Evolutionary conservation across 257 asterid genomes (phyloP).

Genomic region (Ilex aquifolium): DNA sequence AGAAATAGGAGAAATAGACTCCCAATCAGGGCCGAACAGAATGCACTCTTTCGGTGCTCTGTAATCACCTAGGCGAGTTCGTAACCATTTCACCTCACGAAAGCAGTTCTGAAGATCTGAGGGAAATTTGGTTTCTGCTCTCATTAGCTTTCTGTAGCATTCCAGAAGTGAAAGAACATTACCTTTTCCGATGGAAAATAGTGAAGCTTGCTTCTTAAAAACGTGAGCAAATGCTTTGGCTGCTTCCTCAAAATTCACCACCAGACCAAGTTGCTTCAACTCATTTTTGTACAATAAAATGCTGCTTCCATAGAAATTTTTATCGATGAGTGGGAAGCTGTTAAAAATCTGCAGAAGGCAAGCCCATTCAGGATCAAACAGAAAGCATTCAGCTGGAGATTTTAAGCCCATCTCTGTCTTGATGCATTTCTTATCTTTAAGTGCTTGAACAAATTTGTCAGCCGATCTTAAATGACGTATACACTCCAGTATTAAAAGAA

Average conservation of each 20-base stretch:
- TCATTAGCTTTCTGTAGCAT: slow-evolving; percentile 18
- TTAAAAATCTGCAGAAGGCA: slow-evolving; percentile 27
- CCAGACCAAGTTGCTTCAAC: slow-evolving; percentile 18
- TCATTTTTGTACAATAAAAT: slow-evolving; percentile 12
- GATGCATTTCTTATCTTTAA: slow-evolving; percentile 13
- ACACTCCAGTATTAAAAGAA: slow-evolving; percentile 20
- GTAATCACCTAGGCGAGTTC: slow-evolving; percentile 23
- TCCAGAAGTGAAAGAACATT: slow-evolving; percentile 15
- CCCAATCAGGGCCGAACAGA: slow-evolving; percentile 22
- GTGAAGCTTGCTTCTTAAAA: slow-evolving; percentile 19
- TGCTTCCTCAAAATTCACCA: slow-evolving; percentile 17
- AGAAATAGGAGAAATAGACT: slow-evolving; percentile 21
- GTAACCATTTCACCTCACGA: slow-evolving; percentile 19
- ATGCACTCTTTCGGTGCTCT: slow-evolving; percentile 27
- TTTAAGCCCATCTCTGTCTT: slow-evolving; percentile 23
- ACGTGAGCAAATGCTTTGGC: slow-evolving; percentile 13
- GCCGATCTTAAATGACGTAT: slow-evolving; percentile 6
- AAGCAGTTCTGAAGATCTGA: slow-evolving; percentile 16
- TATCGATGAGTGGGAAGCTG: slow-evolving; percentile 26
- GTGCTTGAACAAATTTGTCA: slow-evolving; percentile 9
- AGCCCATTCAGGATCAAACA: slow-evolving; percentile 30
- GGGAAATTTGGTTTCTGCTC: neutral
- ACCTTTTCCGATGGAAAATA: slow-evolving; percentile 11
- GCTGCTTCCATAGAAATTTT: slow-evolving; percentile 13
- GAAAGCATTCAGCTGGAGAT: slow-evolving; percentile 20